Conservation (phyloP, 495 filamentous ascomycete genomes). For the Podospora pseudoanserina region DNA sequence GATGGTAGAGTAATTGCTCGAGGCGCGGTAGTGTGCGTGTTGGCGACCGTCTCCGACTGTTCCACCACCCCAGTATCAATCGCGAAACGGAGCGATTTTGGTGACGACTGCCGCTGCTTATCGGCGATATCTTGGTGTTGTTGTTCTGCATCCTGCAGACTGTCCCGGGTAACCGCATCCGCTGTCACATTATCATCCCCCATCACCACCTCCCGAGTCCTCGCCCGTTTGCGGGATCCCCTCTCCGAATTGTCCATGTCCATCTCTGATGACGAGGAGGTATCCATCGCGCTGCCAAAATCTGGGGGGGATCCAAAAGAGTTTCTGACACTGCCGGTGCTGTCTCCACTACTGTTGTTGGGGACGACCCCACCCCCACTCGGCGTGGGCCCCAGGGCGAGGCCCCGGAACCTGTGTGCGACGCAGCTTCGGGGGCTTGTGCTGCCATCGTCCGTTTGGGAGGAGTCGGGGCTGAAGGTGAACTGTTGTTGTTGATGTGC, state of each 20-base stretch:
- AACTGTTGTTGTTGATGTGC: constrained; percentile 25
- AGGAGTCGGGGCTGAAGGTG: constrained; percentile 35
- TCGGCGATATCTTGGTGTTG: neutral
- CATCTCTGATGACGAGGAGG: constrained; percentile 3
- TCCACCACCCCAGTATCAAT: constrained; percentile 31
- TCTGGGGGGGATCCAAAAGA: constrained; percentile 22
- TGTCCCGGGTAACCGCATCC: neutral
- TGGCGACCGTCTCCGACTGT: constrained; percentile 25
- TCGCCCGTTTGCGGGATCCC: constrained; percentile 37
- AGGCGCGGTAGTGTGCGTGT: constrained; percentile 8
- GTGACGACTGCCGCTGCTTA: constrained; percentile 3
- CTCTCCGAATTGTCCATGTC: constrained; percentile 21
- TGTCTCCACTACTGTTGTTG: constrained; percentile 29
- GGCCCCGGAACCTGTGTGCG: constrained; percentile 59
- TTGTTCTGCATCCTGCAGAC: neutral
- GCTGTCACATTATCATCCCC: neutral
- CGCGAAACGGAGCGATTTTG: constrained; percentile 18
- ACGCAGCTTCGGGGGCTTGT: constrained; percentile 62
- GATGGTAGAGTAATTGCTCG: constrained; percentile 15
- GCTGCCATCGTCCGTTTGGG: constrained; percentile 36
- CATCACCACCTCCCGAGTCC: constrained; percentile 1
- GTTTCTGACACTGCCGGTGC: neutral
- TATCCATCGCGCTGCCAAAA: constrained; percentile 13
- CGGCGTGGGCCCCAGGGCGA: constrained; percentile 44
- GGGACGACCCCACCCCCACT: constrained; percentile 42